Evolutionary conservation across 2,329 filamentous ascomycete species (phyloP).

Genomic region (Pseudonectria foliicola): DNA sequence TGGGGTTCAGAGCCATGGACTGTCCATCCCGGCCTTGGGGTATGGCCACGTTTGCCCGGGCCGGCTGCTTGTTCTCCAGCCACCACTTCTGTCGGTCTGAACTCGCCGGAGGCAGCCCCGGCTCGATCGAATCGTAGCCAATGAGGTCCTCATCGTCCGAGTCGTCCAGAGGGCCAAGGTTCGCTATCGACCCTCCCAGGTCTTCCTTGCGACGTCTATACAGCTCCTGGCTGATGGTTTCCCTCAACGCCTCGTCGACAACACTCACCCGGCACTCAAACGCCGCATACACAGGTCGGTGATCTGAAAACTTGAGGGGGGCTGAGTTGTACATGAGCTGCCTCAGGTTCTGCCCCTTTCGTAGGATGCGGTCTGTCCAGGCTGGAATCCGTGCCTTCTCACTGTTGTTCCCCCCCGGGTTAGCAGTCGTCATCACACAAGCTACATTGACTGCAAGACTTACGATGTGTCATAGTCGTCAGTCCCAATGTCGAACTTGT

Average conservation of each 20-base stretch:
- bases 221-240: constrained; percentile 64
- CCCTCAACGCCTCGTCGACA: constrained; percentile 67
- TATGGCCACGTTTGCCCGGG: constrained; percentile 63
- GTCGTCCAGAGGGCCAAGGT: constrained; percentile 43
- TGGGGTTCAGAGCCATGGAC: constrained; percentile 61
- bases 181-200: constrained; percentile 56
- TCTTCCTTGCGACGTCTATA: constrained; percentile 64
- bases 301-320: constrained; percentile 83
- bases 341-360: constrained; percentile 74
- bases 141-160: constrained; percentile 74
- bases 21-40: constrained; percentile 46
- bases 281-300: constrained; percentile 86
- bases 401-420: constrained; percentile 30
- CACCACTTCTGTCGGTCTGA: constrained; percentile 66
- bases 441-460: constrained; percentile 23
- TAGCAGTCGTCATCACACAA: not conserved
- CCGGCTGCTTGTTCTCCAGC: constrained; percentile 64
- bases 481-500: constrained; percentile 86
- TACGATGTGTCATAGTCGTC: constrained; percentile 89
- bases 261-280: constrained; percentile 81
- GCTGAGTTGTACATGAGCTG: constrained; percentile 80
- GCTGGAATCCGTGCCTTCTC: constrained; percentile 93
- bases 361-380: constrained; percentile 91
- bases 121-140: constrained; percentile 75
- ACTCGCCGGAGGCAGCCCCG: constrained; percentile 62